Evolutionary conservation across 371 early-diverging fungal species (phyloP).

Genomic region (Conidiobolus coronatus): DNA sequence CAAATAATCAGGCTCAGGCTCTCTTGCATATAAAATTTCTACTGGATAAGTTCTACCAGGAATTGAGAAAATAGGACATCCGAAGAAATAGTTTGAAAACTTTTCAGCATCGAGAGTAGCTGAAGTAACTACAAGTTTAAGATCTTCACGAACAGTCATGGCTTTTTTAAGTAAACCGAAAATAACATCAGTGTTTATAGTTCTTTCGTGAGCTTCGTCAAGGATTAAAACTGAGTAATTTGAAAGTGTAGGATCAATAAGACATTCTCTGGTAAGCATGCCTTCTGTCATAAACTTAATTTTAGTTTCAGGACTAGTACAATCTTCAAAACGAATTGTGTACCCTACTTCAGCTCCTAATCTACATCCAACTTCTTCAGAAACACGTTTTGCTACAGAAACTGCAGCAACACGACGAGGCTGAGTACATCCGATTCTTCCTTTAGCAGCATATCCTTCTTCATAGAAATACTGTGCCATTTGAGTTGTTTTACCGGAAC

Average conservation of each 20-base stretch:
- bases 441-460: constrained; percentile 60
- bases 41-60: constrained; percentile 93
- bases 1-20: constrained; percentile 85
- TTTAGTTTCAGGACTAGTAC: constrained; percentile 72
- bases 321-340: constrained; percentile 96
- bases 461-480: constrained; percentile 97
- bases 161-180: constrained; percentile 88
- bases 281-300: constrained; percentile 99
- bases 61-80: constrained; percentile 89
- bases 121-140: constrained; percentile 88
- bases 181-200: constrained; percentile 89
- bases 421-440: constrained; percentile 96
- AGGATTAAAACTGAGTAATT: constrained; percentile 88
- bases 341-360: constrained; percentile 95
- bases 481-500: constrained; percentile 99
- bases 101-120: constrained; percentile 94
- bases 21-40: constrained; percentile 81
- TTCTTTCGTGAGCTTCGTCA: constrained; percentile 99
- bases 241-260: constrained; percentile 62
- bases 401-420: constrained; percentile 99
- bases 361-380: constrained; percentile 89
- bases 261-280: constrained; percentile 90
- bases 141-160: constrained; percentile 55
- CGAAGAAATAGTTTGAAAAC: constrained; percentile 21
- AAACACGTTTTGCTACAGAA: constrained; percentile 97